Evolutionary conservation across 2,329 filamentous ascomycete species (phyloP), one percentile per base, ranked within the genome.

Genomic region (Botrytis fragariae): DNA sequence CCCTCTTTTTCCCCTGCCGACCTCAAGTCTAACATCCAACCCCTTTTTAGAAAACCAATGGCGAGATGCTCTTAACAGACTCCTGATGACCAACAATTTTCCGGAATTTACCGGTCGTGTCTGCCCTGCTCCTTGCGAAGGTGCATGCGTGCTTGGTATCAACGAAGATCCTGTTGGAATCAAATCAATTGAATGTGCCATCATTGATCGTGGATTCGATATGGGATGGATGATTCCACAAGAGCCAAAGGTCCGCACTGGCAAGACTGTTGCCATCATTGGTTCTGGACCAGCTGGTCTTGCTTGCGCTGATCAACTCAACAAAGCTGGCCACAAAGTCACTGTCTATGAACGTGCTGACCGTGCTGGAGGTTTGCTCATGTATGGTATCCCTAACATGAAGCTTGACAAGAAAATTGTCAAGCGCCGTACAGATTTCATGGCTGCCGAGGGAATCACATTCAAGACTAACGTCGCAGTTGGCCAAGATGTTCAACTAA

Each of bases 301-400:
- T 79, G 94, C 95, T 72, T 90, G 90, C 74, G 95, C 95, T 76
- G 95, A 98, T 81, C 95, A 98, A 84, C 90, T 98, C 77, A 98
- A 98, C 89, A 92, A 92, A 79, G 93, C 93, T 79, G 95, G 95
- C 42, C 95, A 98, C 84, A 85, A 82, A 7, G 94, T 98, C 72
- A 97, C 94, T 20, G 90, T 98, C 29, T 98, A 96, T 81, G 95
- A 98, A 87, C 93, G 95, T 77, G 90, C 94, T 74, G 95, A 98
- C 81, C 93, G 95, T 77, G 86, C 92, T 73, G 95, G 95, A 84
- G 95, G 95, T 83, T 87, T 98, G 72, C 89, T 98, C 80, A 98
- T 98, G 95, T 98, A 98, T 81, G 95, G 95, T 78, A 98, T 98
- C 78, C 95, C 95, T 77, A 98, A 98, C 87, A 98, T 98, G 95